Evolutionary conservation across 768 basidiomycete genomes (phyloP).

Genomic region (Pholiota microspora): DNA sequence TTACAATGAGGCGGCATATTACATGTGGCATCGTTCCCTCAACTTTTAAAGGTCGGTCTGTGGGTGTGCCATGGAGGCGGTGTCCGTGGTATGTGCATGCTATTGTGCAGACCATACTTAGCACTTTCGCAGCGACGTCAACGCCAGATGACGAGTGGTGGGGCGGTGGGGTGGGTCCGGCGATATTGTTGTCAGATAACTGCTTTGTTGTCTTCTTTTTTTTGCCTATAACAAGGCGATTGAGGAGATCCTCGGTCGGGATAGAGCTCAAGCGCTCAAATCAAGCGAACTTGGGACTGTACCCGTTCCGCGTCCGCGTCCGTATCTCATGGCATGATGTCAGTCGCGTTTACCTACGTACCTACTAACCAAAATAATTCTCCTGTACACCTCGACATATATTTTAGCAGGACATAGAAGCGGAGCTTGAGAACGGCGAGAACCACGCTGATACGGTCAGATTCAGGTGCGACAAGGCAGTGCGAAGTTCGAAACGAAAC

Average conservation of each 20-base stretch:
- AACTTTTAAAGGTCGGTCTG: neutral
- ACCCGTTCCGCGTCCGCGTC: too few species aligned
- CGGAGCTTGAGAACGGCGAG: neutral
- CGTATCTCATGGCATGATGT: neutral
- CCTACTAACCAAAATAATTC: too few species aligned
- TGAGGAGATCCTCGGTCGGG: neutral
- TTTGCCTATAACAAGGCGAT: neutral
- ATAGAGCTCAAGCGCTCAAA: neutral
- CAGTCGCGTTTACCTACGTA: neutral
- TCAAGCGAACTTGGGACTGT: too few species aligned
- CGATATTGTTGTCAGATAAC: neutral
- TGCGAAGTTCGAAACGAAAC: neutral
- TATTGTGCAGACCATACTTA: neutral
- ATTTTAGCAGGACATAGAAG: neutral
- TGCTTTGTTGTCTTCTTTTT: neutral
- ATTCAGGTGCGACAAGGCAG: too few species aligned
- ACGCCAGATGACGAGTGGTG: neutral
- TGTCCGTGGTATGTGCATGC: neutral
- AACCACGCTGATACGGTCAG: neutral
- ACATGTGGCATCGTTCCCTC: neutral
- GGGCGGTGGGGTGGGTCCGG: neutral
- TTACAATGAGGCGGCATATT: neutral
- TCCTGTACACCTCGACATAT: neutral
- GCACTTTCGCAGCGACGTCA: neutral
- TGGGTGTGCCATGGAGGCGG: neutral